phyloP scores from a whole-genome alignment of 345 rosid species.

The Dimocarpus longan region DNA sequence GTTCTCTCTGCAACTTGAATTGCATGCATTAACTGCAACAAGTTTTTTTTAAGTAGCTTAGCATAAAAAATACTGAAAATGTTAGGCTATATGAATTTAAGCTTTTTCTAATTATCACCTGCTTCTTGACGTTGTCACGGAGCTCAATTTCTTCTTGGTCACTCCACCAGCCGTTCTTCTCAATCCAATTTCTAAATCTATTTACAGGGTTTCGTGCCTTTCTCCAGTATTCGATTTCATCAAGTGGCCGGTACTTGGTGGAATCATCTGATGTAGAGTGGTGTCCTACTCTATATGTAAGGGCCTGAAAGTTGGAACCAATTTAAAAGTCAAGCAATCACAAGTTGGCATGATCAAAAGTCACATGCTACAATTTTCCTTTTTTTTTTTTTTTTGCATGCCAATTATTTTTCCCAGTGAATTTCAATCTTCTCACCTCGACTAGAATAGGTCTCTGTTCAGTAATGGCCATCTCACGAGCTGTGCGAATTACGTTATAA shows the following conservation, averaged over 20 bases:
- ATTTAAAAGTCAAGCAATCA: background rate
- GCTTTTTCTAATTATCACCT: slow-evolving; percentile 34
- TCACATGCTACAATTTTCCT: background rate
- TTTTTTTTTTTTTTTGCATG: too few relatives aligned
- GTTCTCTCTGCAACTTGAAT: slow-evolving; percentile 68
- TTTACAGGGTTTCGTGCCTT: slow-evolving; percentile 62
- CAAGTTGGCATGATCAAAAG: background rate
- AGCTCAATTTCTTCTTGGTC: slow-evolving; percentile 57
- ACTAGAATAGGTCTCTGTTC: slow-evolving; percentile 67
- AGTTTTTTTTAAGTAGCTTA: background rate
- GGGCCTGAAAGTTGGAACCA: slow-evolving; percentile 35
- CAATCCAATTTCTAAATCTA: slow-evolving; percentile 67
- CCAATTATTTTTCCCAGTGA: background rate
- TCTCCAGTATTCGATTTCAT: slow-evolving; percentile 79
- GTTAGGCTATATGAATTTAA: background rate
- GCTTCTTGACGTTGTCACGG: slow-evolving; percentile 49
- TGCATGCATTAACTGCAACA: slow-evolving; percentile 56
- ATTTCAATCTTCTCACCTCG: slow-evolving; percentile 47
- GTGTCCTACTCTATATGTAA: slow-evolving; percentile 79
- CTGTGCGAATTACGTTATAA: slow-evolving; percentile 55
- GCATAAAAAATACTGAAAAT: background rate
- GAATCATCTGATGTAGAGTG: slow-evolving; percentile 94
- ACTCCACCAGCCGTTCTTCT: slow-evolving; percentile 76
- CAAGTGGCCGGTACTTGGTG: slow-evolving; percentile 60
- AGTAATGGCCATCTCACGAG: slow-evolving; percentile 63